Conservation (phyloP, 441 rosid species). For the Metrosideros polymorpha region DNA sequence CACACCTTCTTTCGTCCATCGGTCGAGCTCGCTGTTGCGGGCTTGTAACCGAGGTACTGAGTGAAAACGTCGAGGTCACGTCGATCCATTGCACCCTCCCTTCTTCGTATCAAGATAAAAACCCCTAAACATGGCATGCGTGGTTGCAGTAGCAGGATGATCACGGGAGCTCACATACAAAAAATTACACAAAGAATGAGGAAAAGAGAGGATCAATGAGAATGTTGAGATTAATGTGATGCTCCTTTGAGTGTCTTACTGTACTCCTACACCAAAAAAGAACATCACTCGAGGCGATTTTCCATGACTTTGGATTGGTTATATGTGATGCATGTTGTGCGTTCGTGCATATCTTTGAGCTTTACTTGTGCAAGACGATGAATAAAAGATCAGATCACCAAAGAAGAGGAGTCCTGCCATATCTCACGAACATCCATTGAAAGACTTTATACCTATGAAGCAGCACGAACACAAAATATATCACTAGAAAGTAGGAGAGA, state of each 20-base stretch:
- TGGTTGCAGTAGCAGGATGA: neutral
- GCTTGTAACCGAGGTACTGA: neutral
- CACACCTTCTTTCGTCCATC: neutral
- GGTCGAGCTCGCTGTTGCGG: neutral
- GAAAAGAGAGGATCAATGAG: neutral
- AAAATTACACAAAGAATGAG: neutral
- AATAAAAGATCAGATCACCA: neutral
- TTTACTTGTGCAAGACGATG: neutral
- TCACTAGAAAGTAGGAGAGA: neutral
- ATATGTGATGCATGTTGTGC: rapidly evolving
- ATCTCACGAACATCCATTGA: neutral
- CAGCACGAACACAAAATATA: neutral
- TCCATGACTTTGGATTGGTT: neutral
- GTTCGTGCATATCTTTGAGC: neutral
- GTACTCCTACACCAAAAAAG: neutral
- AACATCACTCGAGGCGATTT: neutral
- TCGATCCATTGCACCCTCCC: neutral
- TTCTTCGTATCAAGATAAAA: neutral
- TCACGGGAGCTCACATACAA: neutral
- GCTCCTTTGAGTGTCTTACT: neutral
- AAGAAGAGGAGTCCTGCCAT: neutral
- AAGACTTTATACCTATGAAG: neutral
- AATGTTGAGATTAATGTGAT: neutral
- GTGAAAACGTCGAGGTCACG: neutral
- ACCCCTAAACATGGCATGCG: neutral